Percentiles rank a stretch among this genome's conserved stretches.
These are phyloP conservation scores for Fusarium aywerte DNA, from an alignment of 2,329 filamentous ascomycete genomes.

Conservation along the genomic window DNA sequence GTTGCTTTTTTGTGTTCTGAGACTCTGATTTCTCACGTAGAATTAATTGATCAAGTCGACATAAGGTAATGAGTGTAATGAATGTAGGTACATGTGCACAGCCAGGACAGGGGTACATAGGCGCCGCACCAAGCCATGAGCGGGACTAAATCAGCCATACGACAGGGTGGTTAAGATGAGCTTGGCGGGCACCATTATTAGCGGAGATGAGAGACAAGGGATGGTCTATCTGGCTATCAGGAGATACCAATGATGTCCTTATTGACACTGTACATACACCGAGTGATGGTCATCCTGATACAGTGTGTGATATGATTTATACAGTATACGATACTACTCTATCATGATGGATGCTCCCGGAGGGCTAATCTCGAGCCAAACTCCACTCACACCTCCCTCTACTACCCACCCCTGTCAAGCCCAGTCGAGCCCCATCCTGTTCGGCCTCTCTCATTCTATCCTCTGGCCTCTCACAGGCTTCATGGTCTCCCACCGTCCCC, in stretches of 20 bases:
- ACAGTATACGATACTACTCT: slow-evolving; percentile 45
- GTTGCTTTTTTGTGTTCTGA: slow-evolving; percentile 16
- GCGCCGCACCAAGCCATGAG: slow-evolving; percentile 44
- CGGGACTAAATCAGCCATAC: slow-evolving; percentile 31
- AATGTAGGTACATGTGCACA: slow-evolving; percentile 23
- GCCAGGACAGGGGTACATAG: slow-evolving; percentile 37
- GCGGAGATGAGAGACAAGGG: slow-evolving; percentile 47
- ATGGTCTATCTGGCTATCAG: slow-evolving; percentile 32
- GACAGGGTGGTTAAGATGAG: slow-evolving; percentile 47
- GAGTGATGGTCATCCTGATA: accelerated
- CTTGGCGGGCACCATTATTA: slow-evolving; percentile 48
- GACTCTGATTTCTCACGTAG: slow-evolving; percentile 12
- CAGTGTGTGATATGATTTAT: too few species aligned
- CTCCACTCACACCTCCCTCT: slow-evolving; percentile 55
- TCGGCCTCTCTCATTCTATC: slow-evolving; percentile 25
- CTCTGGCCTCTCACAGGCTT: slow-evolving; percentile 20
- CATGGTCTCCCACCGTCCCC: slow-evolving; percentile 25
- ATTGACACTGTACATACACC: slow-evolving; percentile 7
- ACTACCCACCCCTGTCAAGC: slow-evolving; percentile 43
- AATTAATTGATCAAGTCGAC: slow-evolving; percentile 11
- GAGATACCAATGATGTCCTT: not conserved
- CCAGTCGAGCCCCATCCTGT: slow-evolving; percentile 38
- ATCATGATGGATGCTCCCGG: slow-evolving; percentile 46
- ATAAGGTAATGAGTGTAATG: slow-evolving; percentile 17
- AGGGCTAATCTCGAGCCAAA: slow-evolving; percentile 57